phyloP scores from a whole-genome alignment of 208 protist species.

The Trichomonas gallinae region DNA sequence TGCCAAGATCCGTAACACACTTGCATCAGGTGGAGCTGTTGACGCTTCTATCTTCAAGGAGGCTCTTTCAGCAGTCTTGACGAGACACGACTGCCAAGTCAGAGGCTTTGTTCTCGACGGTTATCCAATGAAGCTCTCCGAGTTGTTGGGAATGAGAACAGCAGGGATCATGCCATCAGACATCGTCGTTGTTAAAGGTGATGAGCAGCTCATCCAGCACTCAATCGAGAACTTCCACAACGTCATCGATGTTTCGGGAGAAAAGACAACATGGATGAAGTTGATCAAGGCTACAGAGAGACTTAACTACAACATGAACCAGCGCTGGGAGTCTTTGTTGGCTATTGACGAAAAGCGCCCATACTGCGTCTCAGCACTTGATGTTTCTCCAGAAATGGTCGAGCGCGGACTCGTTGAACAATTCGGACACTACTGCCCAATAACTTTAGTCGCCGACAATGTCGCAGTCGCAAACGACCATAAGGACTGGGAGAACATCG shows the following conservation, averaged over 20 bases:
- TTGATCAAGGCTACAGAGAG: neutral
- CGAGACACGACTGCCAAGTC: slow-evolving; percentile 14
- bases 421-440: neutral
- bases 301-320: neutral
- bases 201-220: neutral
- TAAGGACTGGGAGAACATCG: neutral
- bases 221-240: slow-evolving; percentile 7
- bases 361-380: neutral
- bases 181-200: neutral
- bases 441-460: neutral
- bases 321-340: neutral
- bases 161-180: neutral
- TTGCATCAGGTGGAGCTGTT: neutral
- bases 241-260: neutral
- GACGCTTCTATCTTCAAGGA: neutral
- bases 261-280: neutral
- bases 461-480: neutral
- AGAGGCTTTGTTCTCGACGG: neutral
- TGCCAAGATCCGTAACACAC: neutral
- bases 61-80: neutral
- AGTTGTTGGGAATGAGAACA: neutral
- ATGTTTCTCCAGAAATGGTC: neutral
- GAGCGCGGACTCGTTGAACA: neutral
- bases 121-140: neutral
- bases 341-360: neutral